Conservation (phyloP, 768 basidiomycete genomes). For the Tulasnella sp. region DNA sequence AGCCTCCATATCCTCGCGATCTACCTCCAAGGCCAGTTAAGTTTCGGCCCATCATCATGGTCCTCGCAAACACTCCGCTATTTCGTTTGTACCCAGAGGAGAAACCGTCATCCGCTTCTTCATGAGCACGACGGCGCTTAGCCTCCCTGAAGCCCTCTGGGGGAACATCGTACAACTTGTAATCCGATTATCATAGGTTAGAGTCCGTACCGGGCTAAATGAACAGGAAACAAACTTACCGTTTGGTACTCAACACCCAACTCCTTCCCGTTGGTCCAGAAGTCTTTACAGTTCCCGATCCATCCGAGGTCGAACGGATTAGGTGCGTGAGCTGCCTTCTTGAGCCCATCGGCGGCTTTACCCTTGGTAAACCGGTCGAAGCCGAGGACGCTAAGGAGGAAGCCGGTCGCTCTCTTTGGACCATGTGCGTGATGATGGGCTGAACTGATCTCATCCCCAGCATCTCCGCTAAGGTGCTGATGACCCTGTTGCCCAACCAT, state of each 20-base stretch:
- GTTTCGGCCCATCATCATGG: conserved; percentile 22
- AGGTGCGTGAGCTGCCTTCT: conserved; percentile 63
- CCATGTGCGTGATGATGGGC: conserved; percentile 41
- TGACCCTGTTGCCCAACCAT: conserved; percentile 73
- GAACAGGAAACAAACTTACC: not conserved
- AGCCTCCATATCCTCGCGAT: conserved; percentile 18
- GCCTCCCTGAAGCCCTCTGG: conserved; percentile 77
- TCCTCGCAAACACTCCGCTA: conserved; percentile 14
- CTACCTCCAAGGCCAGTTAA: conserved; percentile 18
- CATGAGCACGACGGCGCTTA: conserved; percentile 52
- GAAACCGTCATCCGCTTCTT: conserved; percentile 48
- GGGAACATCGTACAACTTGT: conserved; percentile 78
- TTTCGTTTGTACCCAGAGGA: conserved; percentile 5
- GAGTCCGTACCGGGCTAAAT: not conserved
- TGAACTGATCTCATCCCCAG: conserved; percentile 50
- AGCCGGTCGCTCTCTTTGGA: conserved; percentile 47
- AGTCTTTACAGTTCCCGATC: conserved; percentile 79
- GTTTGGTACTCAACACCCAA: conserved; percentile 86
- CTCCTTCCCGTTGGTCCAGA: conserved; percentile 84
- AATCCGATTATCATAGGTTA: not conserved
- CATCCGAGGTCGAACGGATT: conserved; percentile 92
- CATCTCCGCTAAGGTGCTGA: conserved; percentile 51
- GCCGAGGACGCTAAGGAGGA: conserved; percentile 87
- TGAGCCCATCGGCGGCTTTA: conserved; percentile 80
- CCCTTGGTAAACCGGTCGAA: conserved; percentile 93